phyloP scores from a whole-genome alignment of 306 rosid genomes.

The Begonia masoniana region DNA sequence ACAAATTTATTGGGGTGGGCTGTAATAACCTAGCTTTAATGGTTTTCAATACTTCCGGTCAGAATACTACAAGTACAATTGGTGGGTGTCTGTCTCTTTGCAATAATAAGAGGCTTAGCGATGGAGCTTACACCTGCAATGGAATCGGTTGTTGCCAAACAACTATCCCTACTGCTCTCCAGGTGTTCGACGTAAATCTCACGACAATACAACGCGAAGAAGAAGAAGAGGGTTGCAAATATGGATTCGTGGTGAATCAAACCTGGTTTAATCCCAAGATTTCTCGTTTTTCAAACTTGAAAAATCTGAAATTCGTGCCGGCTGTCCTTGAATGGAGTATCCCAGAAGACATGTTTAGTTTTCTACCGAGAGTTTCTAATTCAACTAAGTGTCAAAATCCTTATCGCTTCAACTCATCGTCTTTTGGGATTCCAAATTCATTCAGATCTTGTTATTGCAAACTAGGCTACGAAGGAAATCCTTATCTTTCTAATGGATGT shows the following conservation, averaged over 20 bases:
- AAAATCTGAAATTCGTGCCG: no score
- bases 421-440: no score
- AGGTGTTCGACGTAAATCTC: not conserved
- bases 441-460: no score
- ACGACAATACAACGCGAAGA: no score
- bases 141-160: constrained; percentile 3
- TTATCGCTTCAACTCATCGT: no score
- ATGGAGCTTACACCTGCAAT: not conserved
- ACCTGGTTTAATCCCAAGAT: no score
- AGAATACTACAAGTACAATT: not conserved
- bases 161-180: not conserved
- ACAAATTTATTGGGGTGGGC: not conserved
- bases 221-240: not conserved
- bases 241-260: constrained; percentile 16
- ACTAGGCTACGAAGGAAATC: constrained; percentile 6
- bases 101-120: not conserved
- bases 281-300: no score
- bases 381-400: no score
- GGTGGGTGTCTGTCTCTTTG: constrained; percentile 1
- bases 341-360: no score
- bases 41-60: not conserved
- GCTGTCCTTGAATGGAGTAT: constrained; percentile 14
- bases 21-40: not conserved
- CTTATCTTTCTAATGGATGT: constrained; percentile 2
- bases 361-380: no score